Evolutionary conservation across 2,329 filamentous ascomycete species (phyloP), one percentile per base, ranked within the genome.

Genomic region (Myriosclerotinia duriaeana): DNA sequence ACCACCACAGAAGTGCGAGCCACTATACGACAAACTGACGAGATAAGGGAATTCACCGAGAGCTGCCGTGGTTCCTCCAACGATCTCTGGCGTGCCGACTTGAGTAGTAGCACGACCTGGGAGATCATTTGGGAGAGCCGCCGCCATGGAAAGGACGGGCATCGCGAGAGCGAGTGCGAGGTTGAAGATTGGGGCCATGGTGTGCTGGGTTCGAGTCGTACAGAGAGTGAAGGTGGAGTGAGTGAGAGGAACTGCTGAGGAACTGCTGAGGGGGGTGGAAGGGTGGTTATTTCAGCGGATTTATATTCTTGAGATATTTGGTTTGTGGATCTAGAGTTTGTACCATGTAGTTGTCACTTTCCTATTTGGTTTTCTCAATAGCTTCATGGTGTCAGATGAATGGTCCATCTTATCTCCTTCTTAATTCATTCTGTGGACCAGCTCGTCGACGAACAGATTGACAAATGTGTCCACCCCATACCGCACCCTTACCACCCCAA

Each of bases 31-130:
- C 22, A 69, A 64, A 58, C 67, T 68, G 55, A 72, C 70, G 26
- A 72, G 63, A 65, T 68, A 72, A 48, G 71, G 71, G 30, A 72
- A 72, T 59, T 72, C 67, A 9, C 71, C 71, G 26, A 58, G 42
- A 20, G 52, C 44, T 58, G 68, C 70, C 4, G 65, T 54, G 20
- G 53, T 67, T 36, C 71, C 71, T 11, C 71, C 71, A 8, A 66
- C 64, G 46, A 66, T 66, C 26, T 42, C 58, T 26, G 44, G 30
- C 20, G 58, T 50, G 9, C 34, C 48, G 8, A 14, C 40, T 15
- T 22, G 22, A 53, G 34, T 54, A 9, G 15, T 34, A 7, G 15
- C 50, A 30, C 36, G 60, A n/a, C 30, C 26, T n/a, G 38, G 15
- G 7, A 53, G 48, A 5, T 53, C 50, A 5, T 17, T 30, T 20